Evolutionary conservation across 805 yeast genomes (phyloP).

Genomic region (Monosporozyma solicola): DNA sequence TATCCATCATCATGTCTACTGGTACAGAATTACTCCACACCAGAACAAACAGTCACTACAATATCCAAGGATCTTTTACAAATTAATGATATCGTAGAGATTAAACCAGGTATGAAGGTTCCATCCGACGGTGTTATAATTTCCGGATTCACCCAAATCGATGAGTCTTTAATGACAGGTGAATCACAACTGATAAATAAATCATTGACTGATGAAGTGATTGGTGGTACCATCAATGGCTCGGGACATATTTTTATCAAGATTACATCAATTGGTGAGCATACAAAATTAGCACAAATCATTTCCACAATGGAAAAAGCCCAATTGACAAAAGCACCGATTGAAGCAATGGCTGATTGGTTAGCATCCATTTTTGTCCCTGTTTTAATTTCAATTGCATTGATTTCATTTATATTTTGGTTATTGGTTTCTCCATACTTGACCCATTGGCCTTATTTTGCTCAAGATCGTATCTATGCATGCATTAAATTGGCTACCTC

Average conservation of each 20-base stretch:
- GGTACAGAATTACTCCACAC: slow-evolving; percentile 24
- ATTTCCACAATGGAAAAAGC: slow-evolving; percentile 82
- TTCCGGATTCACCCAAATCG: slow-evolving; percentile 72
- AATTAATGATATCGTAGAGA: slow-evolving; percentile 61
- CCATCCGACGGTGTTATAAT: slow-evolving; percentile 87
- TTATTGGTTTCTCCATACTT: slow-evolving; percentile 15
- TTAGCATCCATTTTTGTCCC: slow-evolving; percentile 85
- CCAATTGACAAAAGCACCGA: slow-evolving; percentile 81
- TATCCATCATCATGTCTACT: slow-evolving; percentile 72
- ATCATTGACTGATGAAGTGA: slow-evolving; percentile 47
- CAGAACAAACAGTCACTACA: slow-evolving; percentile 2
- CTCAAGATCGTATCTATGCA: slow-evolving; percentile 1
- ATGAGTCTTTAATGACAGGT: slow-evolving; percentile 88
- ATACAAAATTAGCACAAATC: slow-evolving; percentile 81
- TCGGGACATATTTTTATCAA: slow-evolving; percentile 58
- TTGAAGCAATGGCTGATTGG: slow-evolving; percentile 80
- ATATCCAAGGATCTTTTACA: slow-evolving; percentile 76
- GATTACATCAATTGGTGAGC: slow-evolving; percentile 67
- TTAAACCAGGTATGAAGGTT: slow-evolving; percentile 78
- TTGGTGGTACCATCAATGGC: slow-evolving; percentile 90
- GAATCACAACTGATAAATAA: slow-evolving; percentile 75
- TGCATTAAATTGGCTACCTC: slow-evolving; percentile 77
- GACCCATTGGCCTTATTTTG: slow-evolving; percentile 11
- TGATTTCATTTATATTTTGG: slow-evolving; percentile 63
- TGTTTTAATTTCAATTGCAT: slow-evolving; percentile 49